These are phyloP conservation scores for Avena insularis DNA, from an alignment of 176 grass and related monocot species.

Conservation along the genomic window DNA sequence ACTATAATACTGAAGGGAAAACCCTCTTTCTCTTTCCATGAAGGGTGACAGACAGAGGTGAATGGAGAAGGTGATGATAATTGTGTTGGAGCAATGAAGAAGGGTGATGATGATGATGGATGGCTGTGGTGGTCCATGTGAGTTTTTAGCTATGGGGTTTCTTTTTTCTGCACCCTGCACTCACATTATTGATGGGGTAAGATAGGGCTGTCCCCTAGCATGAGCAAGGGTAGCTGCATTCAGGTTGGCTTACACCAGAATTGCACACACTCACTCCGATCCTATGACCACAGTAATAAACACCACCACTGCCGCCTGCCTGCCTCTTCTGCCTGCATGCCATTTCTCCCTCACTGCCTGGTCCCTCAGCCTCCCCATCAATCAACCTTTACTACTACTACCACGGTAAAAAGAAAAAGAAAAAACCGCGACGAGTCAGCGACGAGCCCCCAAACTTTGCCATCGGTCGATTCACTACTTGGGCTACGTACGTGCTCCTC, in stretches of 20 bases:
- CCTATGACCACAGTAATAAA: conserved; percentile 36
- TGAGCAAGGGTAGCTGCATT: conserved; percentile 15
- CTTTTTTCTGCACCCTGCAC: conserved; percentile 36
- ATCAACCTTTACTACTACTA: background rate
- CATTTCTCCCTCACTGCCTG: conserved; percentile 12
- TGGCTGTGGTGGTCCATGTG: conserved; percentile 35
- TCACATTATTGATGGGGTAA: conserved; percentile 33
- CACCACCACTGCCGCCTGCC: conserved; percentile 31
- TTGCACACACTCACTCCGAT: conserved; percentile 33
- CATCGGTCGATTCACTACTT: background rate
- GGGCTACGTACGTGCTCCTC: background rate
- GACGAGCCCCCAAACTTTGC: background rate
- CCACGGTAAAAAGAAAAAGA: background rate
- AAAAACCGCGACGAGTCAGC: background rate
- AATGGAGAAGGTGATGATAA: conserved; percentile 4
- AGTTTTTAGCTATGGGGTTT: conserved; percentile 22
- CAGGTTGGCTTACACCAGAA: conserved; percentile 44
- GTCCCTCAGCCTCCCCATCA: background rate
- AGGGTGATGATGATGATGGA: background rate
- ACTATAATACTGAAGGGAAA: background rate
- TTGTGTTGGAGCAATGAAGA: background rate
- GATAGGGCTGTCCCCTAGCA: conserved; percentile 5
- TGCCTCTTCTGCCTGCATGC: conserved; percentile 8
- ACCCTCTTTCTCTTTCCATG: background rate
- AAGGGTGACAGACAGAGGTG: background rate